A percentile compares a stretch with the other conserved stretches of the same genome.
phyloP scores from a whole-genome alignment of 1,284 basidiomycete species.

The Spongispora temasekensis region DNA sequence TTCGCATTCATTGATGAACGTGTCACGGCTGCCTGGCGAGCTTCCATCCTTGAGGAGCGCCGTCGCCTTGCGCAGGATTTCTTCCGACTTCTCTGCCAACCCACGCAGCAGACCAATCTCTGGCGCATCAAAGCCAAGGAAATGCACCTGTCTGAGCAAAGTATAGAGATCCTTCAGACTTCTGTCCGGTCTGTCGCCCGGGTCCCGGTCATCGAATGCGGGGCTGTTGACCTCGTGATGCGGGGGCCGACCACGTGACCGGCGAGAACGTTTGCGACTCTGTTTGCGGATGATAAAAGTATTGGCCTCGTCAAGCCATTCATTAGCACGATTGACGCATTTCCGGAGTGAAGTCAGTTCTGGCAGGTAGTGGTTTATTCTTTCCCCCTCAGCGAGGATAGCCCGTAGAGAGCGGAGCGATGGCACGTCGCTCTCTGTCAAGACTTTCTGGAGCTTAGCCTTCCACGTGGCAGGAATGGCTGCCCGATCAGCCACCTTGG shows the following conservation, averaged over 20 bases:
- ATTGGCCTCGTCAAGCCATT: conserved; percentile 83
- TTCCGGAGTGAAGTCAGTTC: conserved; percentile 75
- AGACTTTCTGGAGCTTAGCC: conserved; percentile 64
- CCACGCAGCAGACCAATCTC: conserved; percentile 64
- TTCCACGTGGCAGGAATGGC: conserved; percentile 77
- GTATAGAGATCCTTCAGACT: conserved; percentile 66
- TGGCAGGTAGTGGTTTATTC: conserved; percentile 72
- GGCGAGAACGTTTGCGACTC: conserved; percentile 68
- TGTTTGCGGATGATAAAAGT: conserved; percentile 71
- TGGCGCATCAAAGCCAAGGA: conserved; percentile 76
- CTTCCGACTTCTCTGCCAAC: conserved; percentile 67
- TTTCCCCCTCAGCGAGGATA: conserved; percentile 84
- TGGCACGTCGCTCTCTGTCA: conserved; percentile 71
- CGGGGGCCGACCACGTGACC: conserved; percentile 56
- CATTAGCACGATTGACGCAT: conserved; percentile 79
- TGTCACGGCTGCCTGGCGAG: conserved; percentile 47
- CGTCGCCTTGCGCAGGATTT: conserved; percentile 57
- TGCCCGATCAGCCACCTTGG: conserved; percentile 71
- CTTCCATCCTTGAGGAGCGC: conserved; percentile 46
- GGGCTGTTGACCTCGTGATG: conserved; percentile 36
- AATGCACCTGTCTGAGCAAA: conserved; percentile 69
- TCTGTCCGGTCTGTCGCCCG: conserved; percentile 67
- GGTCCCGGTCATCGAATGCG: conserved; percentile 49
- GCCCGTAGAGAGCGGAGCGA: conserved; percentile 74
- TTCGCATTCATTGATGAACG: conserved; percentile 68